phyloP scores from a whole-genome alignment of 768 basidiomycete genomes.

The Tulasnella sp. region DNA sequence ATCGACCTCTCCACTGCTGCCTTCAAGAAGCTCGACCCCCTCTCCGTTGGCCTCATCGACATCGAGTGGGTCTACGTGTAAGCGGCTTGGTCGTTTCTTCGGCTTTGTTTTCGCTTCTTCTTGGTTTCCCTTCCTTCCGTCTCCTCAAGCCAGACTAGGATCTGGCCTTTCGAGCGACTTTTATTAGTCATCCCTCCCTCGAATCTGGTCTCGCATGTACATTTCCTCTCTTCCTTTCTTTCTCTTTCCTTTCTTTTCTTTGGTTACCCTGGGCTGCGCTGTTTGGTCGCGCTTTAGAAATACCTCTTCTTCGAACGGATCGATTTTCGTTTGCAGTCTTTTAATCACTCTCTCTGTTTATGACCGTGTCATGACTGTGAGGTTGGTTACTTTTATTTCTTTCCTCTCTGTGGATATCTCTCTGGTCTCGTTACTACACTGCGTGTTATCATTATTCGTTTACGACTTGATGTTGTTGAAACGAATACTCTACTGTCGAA shows the following conservation, averaged over 20 bases:
- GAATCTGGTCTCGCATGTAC: background rate
- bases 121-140: background rate
- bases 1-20: constrained; percentile 41
- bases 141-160: background rate
- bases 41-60: constrained; percentile 50
- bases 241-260: too few relatives aligned
- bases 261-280: constrained; percentile 1
- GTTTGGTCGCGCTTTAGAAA: background rate
- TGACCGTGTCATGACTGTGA: background rate
- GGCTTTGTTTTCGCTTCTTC: too few relatives aligned
- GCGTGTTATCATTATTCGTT: background rate
- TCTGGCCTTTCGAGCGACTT: background rate
- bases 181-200: background rate
- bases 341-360: background rate
- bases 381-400: background rate
- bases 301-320: background rate
- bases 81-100: background rate
- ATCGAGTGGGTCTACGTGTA: constrained; percentile 37
- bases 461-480: constrained; percentile 7
- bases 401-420: background rate
- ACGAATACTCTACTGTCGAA: background rate
- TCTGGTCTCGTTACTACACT: background rate
- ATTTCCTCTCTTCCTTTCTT: background rate
- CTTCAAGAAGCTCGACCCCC: constrained; percentile 55
- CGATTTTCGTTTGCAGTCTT: background rate